These are phyloP conservation scores for Wickerhamomyces hampshirensis DNA, from an alignment of 805 yeast genomes.

Conservation along the genomic window DNA sequence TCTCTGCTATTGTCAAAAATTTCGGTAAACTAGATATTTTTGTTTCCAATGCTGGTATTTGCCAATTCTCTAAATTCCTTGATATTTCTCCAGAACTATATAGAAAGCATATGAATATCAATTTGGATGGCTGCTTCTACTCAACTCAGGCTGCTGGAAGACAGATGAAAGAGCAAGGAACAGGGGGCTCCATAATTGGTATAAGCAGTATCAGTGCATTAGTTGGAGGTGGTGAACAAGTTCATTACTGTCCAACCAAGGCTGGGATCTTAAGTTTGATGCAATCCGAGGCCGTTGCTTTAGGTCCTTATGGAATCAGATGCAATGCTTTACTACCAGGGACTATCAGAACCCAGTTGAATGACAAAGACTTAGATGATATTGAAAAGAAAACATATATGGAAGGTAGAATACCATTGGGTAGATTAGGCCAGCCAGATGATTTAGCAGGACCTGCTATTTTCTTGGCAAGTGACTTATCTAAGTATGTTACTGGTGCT, in stretches of 20 bases:
- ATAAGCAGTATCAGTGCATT: slow-evolving; percentile 38
- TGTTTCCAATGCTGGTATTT: slow-evolving; percentile 45
- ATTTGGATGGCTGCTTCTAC: slow-evolving; percentile 40
- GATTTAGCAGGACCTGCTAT: slow-evolving; percentile 41
- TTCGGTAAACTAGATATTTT: slow-evolving; percentile 38
- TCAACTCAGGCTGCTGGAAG: slow-evolving; percentile 43
- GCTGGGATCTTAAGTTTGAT: slow-evolving; percentile 41
- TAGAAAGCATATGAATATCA: slow-evolving; percentile 32
- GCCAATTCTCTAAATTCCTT: slow-evolving; percentile 36
- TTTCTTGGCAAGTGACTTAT: slow-evolving; percentile 34
- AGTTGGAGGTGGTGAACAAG: slow-evolving; percentile 42
- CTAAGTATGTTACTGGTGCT: slow-evolving; percentile 36
- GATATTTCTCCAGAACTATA: slow-evolving; percentile 36
- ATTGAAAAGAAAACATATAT: slow-evolving; percentile 31
- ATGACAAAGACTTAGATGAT: slow-evolving; percentile 38
- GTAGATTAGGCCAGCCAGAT: slow-evolving; percentile 32
- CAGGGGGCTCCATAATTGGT: slow-evolving; percentile 44
- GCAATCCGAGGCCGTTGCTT: slow-evolving; percentile 40
- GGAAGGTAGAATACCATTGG: slow-evolving; percentile 37
- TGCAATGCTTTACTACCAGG: slow-evolving; percentile 44
- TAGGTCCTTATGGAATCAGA: slow-evolving; percentile 39
- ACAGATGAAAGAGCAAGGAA: slow-evolving; percentile 40
- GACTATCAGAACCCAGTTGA: slow-evolving; percentile 37
- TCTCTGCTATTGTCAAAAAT: slow-evolving; percentile 28
- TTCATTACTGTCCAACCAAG: slow-evolving; percentile 44